Evolutionary conservation across 306 rosid species (phyloP).

Genomic region (Acacia crassicarpa): DNA sequence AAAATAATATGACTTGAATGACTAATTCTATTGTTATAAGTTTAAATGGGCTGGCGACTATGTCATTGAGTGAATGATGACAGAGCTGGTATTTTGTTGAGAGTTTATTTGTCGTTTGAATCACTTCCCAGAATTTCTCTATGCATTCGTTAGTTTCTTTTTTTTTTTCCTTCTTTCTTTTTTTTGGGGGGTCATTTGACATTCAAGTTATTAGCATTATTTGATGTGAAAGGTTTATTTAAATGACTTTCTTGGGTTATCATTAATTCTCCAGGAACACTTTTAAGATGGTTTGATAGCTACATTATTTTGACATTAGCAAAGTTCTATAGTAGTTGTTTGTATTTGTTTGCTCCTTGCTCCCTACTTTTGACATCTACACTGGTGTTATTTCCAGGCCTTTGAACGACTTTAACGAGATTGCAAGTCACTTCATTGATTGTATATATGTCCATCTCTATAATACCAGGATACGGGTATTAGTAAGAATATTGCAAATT

Average conservation of each 20-base stretch:
- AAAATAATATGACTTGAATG: neutral
- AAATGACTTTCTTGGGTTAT: neutral
- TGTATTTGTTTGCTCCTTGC: neutral
- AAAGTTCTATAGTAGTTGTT: neutral
- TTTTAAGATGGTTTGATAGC: neutral
- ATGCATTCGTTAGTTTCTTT: neutral
- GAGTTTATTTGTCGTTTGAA: conserved; percentile 12
- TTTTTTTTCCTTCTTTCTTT: too few relatives aligned
- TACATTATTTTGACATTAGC: too few relatives aligned
- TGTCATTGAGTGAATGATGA: conserved; percentile 5
- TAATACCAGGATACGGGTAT: conserved; percentile 65
- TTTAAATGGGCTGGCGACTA: neutral
- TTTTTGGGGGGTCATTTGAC: neutral
- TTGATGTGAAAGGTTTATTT: neutral
- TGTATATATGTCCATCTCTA: conserved; percentile 83
- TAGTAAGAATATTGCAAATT: conserved; percentile 26
- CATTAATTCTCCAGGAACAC: neutral
- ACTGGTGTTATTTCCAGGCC: conserved; percentile 64
- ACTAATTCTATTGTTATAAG: too few relatives aligned
- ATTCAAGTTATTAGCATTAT: neutral
- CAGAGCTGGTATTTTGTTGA: conserved; percentile 10
- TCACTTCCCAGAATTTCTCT: neutral
- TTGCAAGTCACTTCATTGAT: conserved; percentile 82
- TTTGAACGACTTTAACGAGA: conserved; percentile 71
- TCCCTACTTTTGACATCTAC: neutral